Evolutionary conservation across 495 filamentous ascomycete genomes (phyloP), one percentile per base, ranked within the genome.

Genomic region (Penicillium antarcticum): DNA sequence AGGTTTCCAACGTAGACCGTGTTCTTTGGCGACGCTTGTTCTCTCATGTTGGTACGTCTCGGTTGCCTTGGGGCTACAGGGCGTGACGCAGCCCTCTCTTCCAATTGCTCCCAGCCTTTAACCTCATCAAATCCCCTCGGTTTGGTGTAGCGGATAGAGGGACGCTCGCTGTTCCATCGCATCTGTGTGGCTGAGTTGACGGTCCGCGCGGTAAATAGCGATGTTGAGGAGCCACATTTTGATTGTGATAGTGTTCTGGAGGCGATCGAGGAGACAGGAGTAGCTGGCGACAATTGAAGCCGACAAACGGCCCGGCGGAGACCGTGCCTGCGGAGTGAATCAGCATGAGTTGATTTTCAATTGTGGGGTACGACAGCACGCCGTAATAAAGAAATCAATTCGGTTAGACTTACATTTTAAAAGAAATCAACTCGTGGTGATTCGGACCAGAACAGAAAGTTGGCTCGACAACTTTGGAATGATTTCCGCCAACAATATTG

Each of bases 1-100:
- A 98, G 66, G 72, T 98, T 98, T 32, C 88, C 88, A 55, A 97
- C 60, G 60, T 90, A 97, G 41, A 95, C 49, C 7, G 72, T 80
- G 43, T 72, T 61, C 29, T 72, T 67, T 13, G 65, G 68, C 2
- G 53, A 42, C 42, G 33, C 48, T 10, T 43, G 37, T 2, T 46
- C 37, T 10, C 10, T 37, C 42, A 53, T 6, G 17, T 45, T 21
- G 16, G 23, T 11, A 29, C 31, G 57, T 19, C 13, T 35, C 38
- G 14, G 38, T 12, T 14, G 34, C 40, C 26, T 19, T 39, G 42
- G 39, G 12, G 49, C 19, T 32, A 23, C 21, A 23, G 21, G 21
- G 21, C 21, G 21, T 23, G 21, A 23, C 5, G 3, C 21, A 23
- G 3, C 21, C 2, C 5, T 23, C 3, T 23, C 21, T 3, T 5